A percentile compares a stretch with the other conserved stretches of the same genome.
These are phyloP conservation scores for Aspergillus thermomutatus DNA, from an alignment of 2,329 filamentous ascomycete species.

Conservation along the genomic window DNA sequence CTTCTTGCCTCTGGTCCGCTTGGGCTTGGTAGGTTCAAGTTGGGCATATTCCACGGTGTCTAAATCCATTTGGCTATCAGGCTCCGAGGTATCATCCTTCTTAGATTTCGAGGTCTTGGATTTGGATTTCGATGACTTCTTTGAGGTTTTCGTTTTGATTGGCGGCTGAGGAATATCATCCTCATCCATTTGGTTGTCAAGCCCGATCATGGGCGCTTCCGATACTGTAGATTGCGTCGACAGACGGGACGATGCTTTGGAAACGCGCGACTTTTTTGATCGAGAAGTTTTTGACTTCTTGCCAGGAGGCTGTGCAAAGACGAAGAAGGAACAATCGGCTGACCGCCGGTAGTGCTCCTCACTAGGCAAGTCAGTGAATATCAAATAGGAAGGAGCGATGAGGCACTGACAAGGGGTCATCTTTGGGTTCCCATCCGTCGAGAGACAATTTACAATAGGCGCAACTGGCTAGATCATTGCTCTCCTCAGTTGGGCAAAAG, in stretches of 20 bases:
- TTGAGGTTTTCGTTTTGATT: constrained; percentile 52
- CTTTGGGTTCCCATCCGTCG: constrained; percentile 90
- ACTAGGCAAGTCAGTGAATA: constrained; percentile 44
- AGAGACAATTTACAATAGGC: constrained; percentile 85
- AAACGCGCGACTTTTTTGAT: constrained; percentile 56
- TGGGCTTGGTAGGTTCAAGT: constrained; percentile 33
- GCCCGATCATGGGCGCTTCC: constrained; percentile 41
- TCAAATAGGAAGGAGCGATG: constrained; percentile 18
- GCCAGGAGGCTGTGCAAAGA: constrained; percentile 53
- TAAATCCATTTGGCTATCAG: constrained; percentile 30
- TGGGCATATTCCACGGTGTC: constrained; percentile 24
- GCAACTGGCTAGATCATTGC: constrained; percentile 86
- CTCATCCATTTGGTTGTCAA: constrained; percentile 55
- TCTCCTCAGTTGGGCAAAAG: constrained; percentile 79
- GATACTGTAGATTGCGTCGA: constrained; percentile 52
- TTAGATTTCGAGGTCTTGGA: constrained; percentile 37
- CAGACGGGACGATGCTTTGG: constrained; percentile 68
- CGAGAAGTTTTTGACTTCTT: constrained; percentile 56
- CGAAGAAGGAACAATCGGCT: constrained; percentile 79
- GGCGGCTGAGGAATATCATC: constrained; percentile 51
- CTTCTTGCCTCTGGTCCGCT: constrained; percentile 55
- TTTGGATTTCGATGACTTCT: constrained; percentile 38
- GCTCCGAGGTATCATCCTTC: constrained; percentile 44
- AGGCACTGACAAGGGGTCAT: constrained; percentile 74
- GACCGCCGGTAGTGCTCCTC: constrained; percentile 82